Base-by-base conservation (phyloP, 768 basidiomycete species). In the Piloderma croceum region DNA sequence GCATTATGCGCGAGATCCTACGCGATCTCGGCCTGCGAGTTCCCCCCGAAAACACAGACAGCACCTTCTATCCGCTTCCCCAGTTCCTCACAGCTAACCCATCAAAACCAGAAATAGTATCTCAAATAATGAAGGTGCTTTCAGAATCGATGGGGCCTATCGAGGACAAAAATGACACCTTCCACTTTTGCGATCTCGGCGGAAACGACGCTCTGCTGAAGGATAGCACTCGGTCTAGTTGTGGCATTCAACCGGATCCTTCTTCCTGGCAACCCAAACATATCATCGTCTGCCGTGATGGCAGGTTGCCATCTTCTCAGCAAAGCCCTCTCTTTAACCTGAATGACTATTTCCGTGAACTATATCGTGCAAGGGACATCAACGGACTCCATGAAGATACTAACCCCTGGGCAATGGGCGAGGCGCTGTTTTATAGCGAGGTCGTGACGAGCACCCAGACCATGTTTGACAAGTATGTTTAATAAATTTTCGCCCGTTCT, bases 391-490 rank as follows among this genome's bases (percentile, higher is more conserved):
- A 42, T 1, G 48, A 52, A 7, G 45, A 45, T 11, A 39, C 57
- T 7, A 50, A 58, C 18, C 37, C 53, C 5, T 78, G 78, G 73
- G 73, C 76, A 3, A 58, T 86, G 4, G 92, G 92, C 0, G 90
- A 93, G 44, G 72, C 77, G 25, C 56, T 97, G 21, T 49, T 93
- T 7, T 97, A 97, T 48, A 83, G 86, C 23, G 90, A 96, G 59
- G 79, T 80, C 0, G 85, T 99, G 9, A 90, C 90, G 2, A 92
- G 89, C 49, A 98, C 94, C 0, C 96, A 98, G 58, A 92, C 90
- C 2, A 78, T 97, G 76, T 69, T 98, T 4, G 90, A 96, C 56
- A 87, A 81, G 94, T 92, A 48, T 62, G 83, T 62, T 33, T 27
- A 41, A n/a, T 15, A 13, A 22, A 7, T 6, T 12, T 7, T 24